Conservation (phyloP, 352 stramenopile species). For the Elongisporangium prolatum region DNA sequence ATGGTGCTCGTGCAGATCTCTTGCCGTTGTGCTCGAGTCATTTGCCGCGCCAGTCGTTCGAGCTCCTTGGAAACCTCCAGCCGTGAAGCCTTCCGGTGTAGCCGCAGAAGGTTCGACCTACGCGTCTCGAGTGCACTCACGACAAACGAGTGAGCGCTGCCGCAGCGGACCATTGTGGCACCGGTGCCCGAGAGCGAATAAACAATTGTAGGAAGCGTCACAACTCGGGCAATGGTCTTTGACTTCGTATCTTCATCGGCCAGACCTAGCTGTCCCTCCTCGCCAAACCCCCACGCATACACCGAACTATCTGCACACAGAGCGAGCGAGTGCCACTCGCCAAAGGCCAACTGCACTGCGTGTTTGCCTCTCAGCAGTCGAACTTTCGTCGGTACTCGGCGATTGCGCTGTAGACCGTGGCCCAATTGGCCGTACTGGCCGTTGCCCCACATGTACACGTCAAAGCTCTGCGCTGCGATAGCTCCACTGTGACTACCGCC, state of each 20-base stretch:
- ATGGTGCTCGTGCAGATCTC: not conserved
- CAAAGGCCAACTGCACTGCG: slow-evolving; percentile 46
- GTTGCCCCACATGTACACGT: slow-evolving; percentile 60
- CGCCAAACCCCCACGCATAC: slow-evolving; percentile 66
- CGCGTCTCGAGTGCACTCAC: slow-evolving; percentile 59
- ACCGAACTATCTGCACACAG: slow-evolving; percentile 45
- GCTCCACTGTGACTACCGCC: slow-evolving; percentile 57
- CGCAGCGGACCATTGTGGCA: slow-evolving; percentile 47
- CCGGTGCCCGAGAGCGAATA: slow-evolving; percentile 49
- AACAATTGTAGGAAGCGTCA: slow-evolving; percentile 39
- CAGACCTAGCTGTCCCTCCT: slow-evolving; percentile 62
- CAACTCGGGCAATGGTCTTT: slow-evolving; percentile 21
- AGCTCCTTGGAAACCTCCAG: slow-evolving; percentile 24
- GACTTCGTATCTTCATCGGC: slow-evolving; percentile 35
- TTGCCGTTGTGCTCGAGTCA: slow-evolving; percentile 11
- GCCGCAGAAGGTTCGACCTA: slow-evolving; percentile 31
- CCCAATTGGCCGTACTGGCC: slow-evolving; percentile 55
- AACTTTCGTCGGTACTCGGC: slow-evolving; percentile 33
- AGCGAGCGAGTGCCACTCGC: slow-evolving; percentile 72
- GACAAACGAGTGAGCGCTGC: slow-evolving; percentile 57
- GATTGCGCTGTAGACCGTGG: slow-evolving; percentile 29
- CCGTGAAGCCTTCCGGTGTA: slow-evolving; percentile 30
- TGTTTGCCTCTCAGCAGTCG: slow-evolving; percentile 35
- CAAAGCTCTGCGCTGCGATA: slow-evolving; percentile 23
- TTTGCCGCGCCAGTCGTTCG: slow-evolving; percentile 10